Percentiles rank a stretch among this genome's conserved stretches.
Conservation (phyloP, 805 yeast genomes). For the Cyberlindnera xishuangbannaensis region DNA sequence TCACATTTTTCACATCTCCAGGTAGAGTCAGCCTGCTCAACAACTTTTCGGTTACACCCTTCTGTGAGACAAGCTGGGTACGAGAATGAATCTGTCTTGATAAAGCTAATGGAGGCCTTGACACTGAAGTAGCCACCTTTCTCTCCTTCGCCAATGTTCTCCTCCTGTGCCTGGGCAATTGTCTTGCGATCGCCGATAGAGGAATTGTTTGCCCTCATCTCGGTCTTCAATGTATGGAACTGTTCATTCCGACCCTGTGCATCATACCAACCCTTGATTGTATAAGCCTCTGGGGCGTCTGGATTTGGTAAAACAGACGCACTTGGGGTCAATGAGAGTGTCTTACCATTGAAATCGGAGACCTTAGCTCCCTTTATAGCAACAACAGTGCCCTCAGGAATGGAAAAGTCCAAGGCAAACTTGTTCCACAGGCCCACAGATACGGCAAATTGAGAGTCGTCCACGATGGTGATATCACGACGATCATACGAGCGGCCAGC, state of each 20-base stretch:
- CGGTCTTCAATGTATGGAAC: conserved; percentile 59
- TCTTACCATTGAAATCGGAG: conserved; percentile 82
- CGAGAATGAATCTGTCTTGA: conserved; percentile 70
- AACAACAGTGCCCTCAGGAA: conserved; percentile 74
- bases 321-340: conserved; percentile 72
- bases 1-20: conserved; percentile 97
- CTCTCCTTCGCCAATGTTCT: conserved; percentile 67
- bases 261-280: conserved; percentile 93
- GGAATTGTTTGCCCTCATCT: conserved; percentile 35
- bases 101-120: conserved; percentile 67
- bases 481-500: conserved; percentile 91
- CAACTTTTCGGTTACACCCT: conserved; percentile 79
- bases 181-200: conserved; percentile 55
- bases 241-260: conserved; percentile 59
- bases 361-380: conserved; percentile 90
- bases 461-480: conserved; percentile 84
- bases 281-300: conserved; percentile 81
- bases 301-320: conserved; percentile 79
- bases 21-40: conserved; percentile 63
- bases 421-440: conserved; percentile 88
- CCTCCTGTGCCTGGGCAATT: conserved; percentile 58
- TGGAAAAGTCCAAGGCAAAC: conserved; percentile 69
- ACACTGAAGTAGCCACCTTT: conserved; percentile 73
- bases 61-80: conserved; percentile 85
- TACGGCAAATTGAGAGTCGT: conserved; percentile 71